Base-by-base conservation (phyloP, 495 filamentous ascomycete genomes). In the Hyphodiscus hymeniophilus region DNA sequence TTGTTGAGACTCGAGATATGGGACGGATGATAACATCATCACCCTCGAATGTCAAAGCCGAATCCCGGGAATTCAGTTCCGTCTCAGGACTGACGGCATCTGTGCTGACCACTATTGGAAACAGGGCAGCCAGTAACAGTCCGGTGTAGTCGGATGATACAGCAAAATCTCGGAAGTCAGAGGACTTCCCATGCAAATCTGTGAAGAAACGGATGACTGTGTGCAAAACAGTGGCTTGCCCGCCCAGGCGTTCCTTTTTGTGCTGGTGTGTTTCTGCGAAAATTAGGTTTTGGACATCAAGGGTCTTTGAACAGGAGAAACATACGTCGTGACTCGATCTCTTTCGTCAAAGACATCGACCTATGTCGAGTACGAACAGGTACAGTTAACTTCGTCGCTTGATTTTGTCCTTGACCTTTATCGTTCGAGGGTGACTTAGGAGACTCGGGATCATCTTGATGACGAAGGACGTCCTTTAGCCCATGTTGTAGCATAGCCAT, bases 401-500 rank as follows among this genome's bases (percentile, higher is more conserved):
- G 32, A 23, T 30, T 33, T 33, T 52, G 36, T 7, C 42, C 42
- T 38, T 41, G 43, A 21, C 42, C 40, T 24, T 34, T 38, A 3
- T 54, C 54, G 23, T 30, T 46, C 2, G 55, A 57, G 1, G 76
- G 76, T 0, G 75, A 79, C 43, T 76, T 68, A 2, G 76, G 76
- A 1, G 75, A 79, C 43, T 76, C 69, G 4, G 72, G 70, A 51
- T 81, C 76, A 48, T 76, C 70, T 51, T 77, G 76, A 48, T 82
- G 67, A 40, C 71, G 78, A 35, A 85, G 69, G 23, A 87, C 71
- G 44, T 80, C 73, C 41, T 80, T 80, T 20, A 94, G 58, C 2
- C 87, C 91, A 48, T 80, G 78, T 53, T 87, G 84, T n/a, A 97
- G 65, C 89, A 98, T 94, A 3, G 80, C 75, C n/a, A 76, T 76